phyloP scores from a whole-genome alignment of 352 stramenopile genomes.

The Globisporangium okanoganense region DNA sequence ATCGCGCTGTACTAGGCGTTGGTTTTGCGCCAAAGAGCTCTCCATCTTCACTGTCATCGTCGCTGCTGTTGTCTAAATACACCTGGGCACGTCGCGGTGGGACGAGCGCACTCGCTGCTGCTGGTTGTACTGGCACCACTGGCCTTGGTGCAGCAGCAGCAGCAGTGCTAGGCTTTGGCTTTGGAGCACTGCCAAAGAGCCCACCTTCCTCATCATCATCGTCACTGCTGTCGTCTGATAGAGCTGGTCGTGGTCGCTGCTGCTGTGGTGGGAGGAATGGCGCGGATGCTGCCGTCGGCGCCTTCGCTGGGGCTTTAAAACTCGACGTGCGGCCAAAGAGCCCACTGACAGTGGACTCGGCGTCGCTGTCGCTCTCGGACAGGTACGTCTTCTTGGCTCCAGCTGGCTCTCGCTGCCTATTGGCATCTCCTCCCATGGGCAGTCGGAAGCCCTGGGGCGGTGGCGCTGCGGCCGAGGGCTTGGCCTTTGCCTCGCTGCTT shows the following conservation, averaged over 20 bases:
- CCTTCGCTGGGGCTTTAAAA: slow-evolving; percentile 1
- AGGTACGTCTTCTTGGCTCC: slow-evolving; percentile 21
- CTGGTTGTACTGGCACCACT: slow-evolving; percentile 10
- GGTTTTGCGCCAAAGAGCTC: slow-evolving; percentile 24
- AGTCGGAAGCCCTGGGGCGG: slow-evolving; percentile 32
- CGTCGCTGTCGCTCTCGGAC: slow-evolving; percentile 44
- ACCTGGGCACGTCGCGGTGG: slow-evolving; percentile 17
- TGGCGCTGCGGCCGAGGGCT: slow-evolving; percentile 9
- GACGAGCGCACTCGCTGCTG: slow-evolving; percentile 19
- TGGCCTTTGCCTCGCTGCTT: slow-evolving; percentile 7
- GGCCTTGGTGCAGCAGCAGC: slow-evolving; percentile 12
- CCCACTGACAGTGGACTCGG: slow-evolving; percentile 43
- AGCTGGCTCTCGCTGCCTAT: neutral
- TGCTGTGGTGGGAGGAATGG: slow-evolving; percentile 7
- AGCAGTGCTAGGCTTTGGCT: slow-evolving; percentile 13
- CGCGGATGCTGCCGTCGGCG: neutral
- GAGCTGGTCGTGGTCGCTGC: slow-evolving; percentile 34
- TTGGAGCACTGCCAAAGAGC: slow-evolving; percentile 41
- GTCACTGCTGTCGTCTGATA: slow-evolving; percentile 39
- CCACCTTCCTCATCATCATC: slow-evolving; percentile 34
- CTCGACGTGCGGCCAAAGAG: slow-evolving; percentile 29
- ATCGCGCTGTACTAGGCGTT: neutral
- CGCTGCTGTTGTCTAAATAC: slow-evolving; percentile 21
- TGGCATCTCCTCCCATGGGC: slow-evolving; percentile 4
- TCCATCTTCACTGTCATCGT: slow-evolving; percentile 19